Percentiles rank a stretch among this genome's conserved stretches.
Evolutionary conservation across 805 yeast genomes (phyloP).

Genomic region (Tetrapisispora nanseiensis): DNA sequence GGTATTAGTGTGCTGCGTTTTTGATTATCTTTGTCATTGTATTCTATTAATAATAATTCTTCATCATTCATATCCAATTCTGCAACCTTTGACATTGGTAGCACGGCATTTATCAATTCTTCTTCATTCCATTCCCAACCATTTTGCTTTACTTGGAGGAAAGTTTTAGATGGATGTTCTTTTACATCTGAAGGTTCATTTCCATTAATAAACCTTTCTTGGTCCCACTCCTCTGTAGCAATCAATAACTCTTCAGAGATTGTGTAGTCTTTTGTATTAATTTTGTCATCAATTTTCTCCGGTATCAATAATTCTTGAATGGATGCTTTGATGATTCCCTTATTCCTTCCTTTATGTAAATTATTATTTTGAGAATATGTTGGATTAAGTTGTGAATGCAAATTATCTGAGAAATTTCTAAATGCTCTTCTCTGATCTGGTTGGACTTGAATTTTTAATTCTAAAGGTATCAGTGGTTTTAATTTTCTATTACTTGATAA

Average conservation of each 20-base stretch:
- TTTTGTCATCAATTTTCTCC: constrained; percentile 13
- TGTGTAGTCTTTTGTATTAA: constrained; percentile 13
- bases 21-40: constrained; percentile 5
- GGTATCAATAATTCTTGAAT: constrained; percentile 17
- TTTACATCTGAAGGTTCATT: not conserved
- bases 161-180: not conserved
- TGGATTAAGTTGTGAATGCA: constrained; percentile 3
- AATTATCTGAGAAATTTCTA: constrained; percentile 19
- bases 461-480: constrained; percentile 40
- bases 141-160: not conserved
- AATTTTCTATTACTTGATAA: not conserved
- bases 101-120: constrained; percentile 65
- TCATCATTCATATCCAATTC: constrained; percentile 81
- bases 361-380: constrained; percentile 4
- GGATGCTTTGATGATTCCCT: constrained; percentile 15
- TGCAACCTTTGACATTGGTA: constrained; percentile 24
- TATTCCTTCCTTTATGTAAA: constrained; percentile 6
- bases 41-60: constrained; percentile 49
- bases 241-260: constrained; percentile 48
- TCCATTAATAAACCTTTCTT: constrained; percentile 46
- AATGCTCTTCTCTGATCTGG: constrained; percentile 43
- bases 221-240: constrained; percentile 75
- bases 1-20: constrained; percentile 29
- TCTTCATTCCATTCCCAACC: constrained; percentile 35
- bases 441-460: constrained; percentile 43